phyloP scores from a whole-genome alignment of 2,329 filamentous ascomycete species.

The Curvularia spicifera region DNA sequence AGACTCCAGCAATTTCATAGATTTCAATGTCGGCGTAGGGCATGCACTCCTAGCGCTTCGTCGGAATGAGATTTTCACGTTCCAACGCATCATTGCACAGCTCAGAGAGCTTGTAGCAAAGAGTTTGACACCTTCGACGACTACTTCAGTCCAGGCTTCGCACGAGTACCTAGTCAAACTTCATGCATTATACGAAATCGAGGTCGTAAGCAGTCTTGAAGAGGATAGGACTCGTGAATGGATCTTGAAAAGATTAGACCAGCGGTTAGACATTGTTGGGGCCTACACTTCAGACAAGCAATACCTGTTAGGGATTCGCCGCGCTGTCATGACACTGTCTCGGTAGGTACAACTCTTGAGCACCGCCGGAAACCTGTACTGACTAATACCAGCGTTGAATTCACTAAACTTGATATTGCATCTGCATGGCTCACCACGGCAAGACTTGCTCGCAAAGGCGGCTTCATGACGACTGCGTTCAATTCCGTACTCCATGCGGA shows the following conservation, averaged over 20 bases:
- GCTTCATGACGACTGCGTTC: constrained; percentile 85
- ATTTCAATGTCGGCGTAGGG: constrained; percentile 86
- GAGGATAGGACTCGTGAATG: constrained; percentile 42
- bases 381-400: constrained; percentile 55
- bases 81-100: constrained; percentile 64
- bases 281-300: constrained; percentile 93
- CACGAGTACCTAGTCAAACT: constrained; percentile 86
- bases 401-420: constrained; percentile 76
- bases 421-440: constrained; percentile 85
- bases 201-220: constrained; percentile 68
- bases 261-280: constrained; percentile 86
- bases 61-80: constrained; percentile 57
- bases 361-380: constrained; percentile 7
- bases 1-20: constrained; percentile 51
- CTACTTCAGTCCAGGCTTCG: constrained; percentile 79
- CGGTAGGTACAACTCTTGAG: constrained; percentile 56
- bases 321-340: constrained; percentile 84
- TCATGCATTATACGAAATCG: constrained; percentile 86
- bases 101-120: constrained; percentile 74
- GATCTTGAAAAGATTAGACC: constrained; percentile 65
- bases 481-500: constrained; percentile 91
- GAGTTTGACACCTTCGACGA: constrained; percentile 76
- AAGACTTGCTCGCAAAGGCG: constrained; percentile 82
- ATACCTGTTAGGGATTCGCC: constrained; percentile 83
- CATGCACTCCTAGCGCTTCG: constrained; percentile 68